Conservation (phyloP, 2,329 filamentous ascomycete species). For the Colletotrichum tabaci region DNA sequence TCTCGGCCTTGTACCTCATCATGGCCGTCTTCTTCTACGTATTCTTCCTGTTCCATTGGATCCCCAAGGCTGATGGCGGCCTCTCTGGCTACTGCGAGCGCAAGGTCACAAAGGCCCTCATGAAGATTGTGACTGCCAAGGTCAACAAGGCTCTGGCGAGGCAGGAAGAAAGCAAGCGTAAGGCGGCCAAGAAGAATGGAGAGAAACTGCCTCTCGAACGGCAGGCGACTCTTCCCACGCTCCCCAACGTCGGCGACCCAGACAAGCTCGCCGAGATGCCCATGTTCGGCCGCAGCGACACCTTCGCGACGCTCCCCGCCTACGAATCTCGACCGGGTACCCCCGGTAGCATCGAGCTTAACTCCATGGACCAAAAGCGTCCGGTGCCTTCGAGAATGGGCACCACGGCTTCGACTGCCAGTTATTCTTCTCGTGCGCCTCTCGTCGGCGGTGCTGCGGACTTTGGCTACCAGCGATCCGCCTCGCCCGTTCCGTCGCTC, state of each 20-base stretch:
- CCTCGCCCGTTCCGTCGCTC: constrained; percentile 55
- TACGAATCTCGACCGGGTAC: constrained; percentile 75
- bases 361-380: constrained; percentile 66
- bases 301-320: constrained; percentile 72
- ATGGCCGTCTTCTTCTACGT: constrained; percentile 84
- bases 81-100: constrained; percentile 89
- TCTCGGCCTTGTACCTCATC: constrained; percentile 83
- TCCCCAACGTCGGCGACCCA: constrained; percentile 64
- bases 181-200: constrained; percentile 66
- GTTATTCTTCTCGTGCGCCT: constrained; percentile 75
- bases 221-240: constrained; percentile 77
- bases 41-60: constrained; percentile 93
- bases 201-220: constrained; percentile 66
- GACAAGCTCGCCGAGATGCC: constrained; percentile 72
- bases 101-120: constrained; percentile 89
- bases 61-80: constrained; percentile 84
- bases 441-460: constrained; percentile 72
- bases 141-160: constrained; percentile 91
- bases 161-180: constrained; percentile 74
- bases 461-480: constrained; percentile 68
- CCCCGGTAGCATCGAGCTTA: constrained; percentile 67
- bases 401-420: constrained; percentile 72
- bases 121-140: constrained; percentile 86
- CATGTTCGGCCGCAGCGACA: constrained; percentile 72
- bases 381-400: constrained; percentile 62